phyloP scores from a whole-genome alignment of 2,329 filamentous ascomycete genomes.

The Penicillium sp. region DNA sequence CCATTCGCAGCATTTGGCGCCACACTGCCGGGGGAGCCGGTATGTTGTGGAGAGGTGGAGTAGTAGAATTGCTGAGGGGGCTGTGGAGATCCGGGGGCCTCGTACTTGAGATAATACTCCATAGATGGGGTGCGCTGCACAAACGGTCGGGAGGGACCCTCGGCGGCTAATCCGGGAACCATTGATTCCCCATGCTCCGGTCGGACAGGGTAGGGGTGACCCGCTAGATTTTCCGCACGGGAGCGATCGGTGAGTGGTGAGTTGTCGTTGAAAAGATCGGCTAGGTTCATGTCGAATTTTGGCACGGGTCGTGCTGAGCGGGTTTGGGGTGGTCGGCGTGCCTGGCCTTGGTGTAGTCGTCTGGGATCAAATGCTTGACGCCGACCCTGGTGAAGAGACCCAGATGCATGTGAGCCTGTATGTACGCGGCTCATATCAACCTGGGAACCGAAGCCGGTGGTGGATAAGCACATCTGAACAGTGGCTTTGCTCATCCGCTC shows the following conservation, averaged over 20 bases:
- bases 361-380: constrained; percentile 26
- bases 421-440: constrained; percentile 31
- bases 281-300: constrained; percentile 60
- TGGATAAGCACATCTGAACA: constrained; percentile 89
- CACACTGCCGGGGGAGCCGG: constrained; percentile 29
- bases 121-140: constrained; percentile 31
- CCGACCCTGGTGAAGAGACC: constrained; percentile 13
- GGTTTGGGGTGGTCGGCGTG: constrained; percentile 34
- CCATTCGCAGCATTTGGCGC: constrained; percentile 23
- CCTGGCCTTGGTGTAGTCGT: constrained; percentile 27
- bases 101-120: constrained; percentile 39
- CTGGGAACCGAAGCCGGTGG: constrained; percentile 71
- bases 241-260: constrained; percentile 37
- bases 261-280: constrained; percentile 53
- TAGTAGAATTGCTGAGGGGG: constrained; percentile 36
- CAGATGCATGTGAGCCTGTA: constrained; percentile 13
- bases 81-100: constrained; percentile 34
- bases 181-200: constrained; percentile 27
- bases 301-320: constrained; percentile 50
- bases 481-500: constrained; percentile 94
- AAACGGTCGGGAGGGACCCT: constrained; percentile 25
- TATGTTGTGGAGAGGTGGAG: constrained; percentile 35
- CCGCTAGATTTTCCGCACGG: constrained; percentile 29
- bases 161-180: constrained; percentile 22
- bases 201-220: constrained; percentile 26